These are phyloP conservation scores for Cordyceps cicadae DNA, from an alignment of 2,329 filamentous ascomycete species.

Conservation along the genomic window DNA sequence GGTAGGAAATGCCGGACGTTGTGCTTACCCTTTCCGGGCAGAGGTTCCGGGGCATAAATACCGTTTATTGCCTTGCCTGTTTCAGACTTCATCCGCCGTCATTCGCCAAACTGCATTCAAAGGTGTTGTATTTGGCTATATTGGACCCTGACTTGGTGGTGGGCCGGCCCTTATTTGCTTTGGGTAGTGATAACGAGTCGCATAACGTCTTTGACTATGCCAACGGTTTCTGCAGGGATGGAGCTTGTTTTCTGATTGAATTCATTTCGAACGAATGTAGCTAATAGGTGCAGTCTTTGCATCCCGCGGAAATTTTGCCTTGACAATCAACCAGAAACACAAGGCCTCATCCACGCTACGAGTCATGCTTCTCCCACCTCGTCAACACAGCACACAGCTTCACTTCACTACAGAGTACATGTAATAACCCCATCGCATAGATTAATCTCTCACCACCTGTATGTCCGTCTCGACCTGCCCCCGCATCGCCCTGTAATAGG, in stretches of 20 bases:
- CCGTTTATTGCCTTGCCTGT: neutral
- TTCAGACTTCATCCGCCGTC: neutral
- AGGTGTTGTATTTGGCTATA: neutral
- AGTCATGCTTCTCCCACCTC: too few relatives aligned
- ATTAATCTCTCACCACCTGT: neutral
- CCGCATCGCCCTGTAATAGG: neutral
- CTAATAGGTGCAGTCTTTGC: too few relatives aligned
- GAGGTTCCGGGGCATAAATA: neutral
- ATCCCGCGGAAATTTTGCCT: too few relatives aligned
- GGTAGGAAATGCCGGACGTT: conserved; percentile 1
- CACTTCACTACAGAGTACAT: neutral
- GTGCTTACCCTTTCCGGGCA: conserved; percentile 1
- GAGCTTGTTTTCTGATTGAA: too few relatives aligned
- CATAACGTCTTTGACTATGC: too few relatives aligned
- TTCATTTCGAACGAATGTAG: too few relatives aligned
- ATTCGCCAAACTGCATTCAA: neutral
- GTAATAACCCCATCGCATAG: neutral
- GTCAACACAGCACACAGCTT: too few relatives aligned
- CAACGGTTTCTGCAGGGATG: too few relatives aligned
- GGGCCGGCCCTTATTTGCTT: too few relatives aligned
- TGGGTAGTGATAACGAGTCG: neutral
- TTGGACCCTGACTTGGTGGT: neutral
- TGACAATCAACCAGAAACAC: too few relatives aligned
- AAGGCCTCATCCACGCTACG: too few relatives aligned
- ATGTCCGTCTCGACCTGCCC: neutral